Base-by-base conservation (phyloP, 2,329 filamentous ascomycete genomes). In the Tolypocladium sp. region DNA sequence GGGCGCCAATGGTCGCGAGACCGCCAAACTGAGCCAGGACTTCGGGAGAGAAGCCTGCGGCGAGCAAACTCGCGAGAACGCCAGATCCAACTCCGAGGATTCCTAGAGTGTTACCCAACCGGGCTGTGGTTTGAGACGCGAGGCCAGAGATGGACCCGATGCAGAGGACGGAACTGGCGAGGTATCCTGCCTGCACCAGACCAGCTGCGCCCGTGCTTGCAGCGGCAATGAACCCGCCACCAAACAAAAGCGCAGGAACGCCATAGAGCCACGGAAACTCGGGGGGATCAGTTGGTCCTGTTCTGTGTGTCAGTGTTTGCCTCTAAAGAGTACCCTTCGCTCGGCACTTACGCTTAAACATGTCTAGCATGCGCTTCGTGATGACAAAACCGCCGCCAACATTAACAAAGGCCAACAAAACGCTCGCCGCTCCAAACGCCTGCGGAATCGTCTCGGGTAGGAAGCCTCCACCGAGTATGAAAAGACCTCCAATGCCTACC, bases 301-400 rank as follows among this genome's bases (percentile, higher is more conserved):
- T 55, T 7, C 2, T 17, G 20, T 4, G 30, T 1, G 51, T 71
- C 58, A 70, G 66, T 30, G 8, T 58, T 2, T 33, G 1, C 22
- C 10, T 27, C 17, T 10, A 17, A n/a, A 13, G 13, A 7, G 17
- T 7, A 17, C 13, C 9, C 20, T 10, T 30, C 1, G 20, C 2
- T 17, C 30, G 37, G 2, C 49, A 71, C 81, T 66, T 68, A 79
- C 89, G 83, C 69, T 89, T 89, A 70, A 93, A 93, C 90, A 93
- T 93, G 71, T 96, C 91, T 51, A 96, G 79, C 92, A 96, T 96
- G 63, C 92, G 83, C 75, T 95, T 95, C 3, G 91, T 95, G 61
- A 96, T 91, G 51, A 95, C 89, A 62, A 96, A 96, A 0, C 92
- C 92, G 60, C 92, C 92, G 0, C 89, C 88, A 3, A 96, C 86